phyloP scores from a whole-genome alignment of 192 early-diverging fungal species.

The Geosiphon pyriformis region DNA sequence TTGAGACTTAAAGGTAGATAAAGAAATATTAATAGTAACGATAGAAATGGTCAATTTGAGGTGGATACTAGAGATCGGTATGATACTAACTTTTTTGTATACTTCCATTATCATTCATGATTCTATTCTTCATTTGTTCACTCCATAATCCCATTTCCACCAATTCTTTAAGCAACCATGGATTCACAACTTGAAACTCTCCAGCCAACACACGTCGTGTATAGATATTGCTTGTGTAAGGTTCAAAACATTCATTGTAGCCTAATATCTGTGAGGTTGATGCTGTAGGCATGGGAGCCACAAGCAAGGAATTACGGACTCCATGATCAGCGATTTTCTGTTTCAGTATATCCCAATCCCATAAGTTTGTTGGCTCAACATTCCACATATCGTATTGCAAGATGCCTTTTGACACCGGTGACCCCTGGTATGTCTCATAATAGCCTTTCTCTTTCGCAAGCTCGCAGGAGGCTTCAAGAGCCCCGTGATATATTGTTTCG shows the following conservation, averaged over 20 bases:
- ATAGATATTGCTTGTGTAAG: slow-evolving; percentile 91
- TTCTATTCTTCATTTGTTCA: slow-evolving; percentile 88
- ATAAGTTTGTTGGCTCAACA: slow-evolving; percentile 70
- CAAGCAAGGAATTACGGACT: slow-evolving; percentile 88
- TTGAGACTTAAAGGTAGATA: slow-evolving; percentile 36
- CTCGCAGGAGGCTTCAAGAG: slow-evolving; percentile 88
- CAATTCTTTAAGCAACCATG: slow-evolving; percentile 90
- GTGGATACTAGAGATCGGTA: not conserved
- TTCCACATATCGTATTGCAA: slow-evolving; percentile 96
- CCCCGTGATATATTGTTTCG: slow-evolving; percentile 95
- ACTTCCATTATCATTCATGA: slow-evolving; percentile 88
- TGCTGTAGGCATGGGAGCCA: slow-evolving; percentile 98
- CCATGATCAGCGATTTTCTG: slow-evolving; percentile 73
- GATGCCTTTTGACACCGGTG: slow-evolving; percentile 83
- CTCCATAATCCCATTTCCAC: slow-evolving; percentile 91
- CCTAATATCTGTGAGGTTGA: slow-evolving; percentile 96
- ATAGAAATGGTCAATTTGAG: not conserved
- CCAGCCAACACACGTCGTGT: slow-evolving; percentile 92
- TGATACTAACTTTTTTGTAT: slow-evolving; percentile 52
- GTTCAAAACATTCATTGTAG: slow-evolving; percentile 97
- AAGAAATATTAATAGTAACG: not conserved
- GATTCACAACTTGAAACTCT: slow-evolving; percentile 99
- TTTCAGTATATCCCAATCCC: slow-evolving; percentile 88
- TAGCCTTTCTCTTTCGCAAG: slow-evolving; percentile 72
- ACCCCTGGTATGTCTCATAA: slow-evolving; percentile 85